Base-by-base conservation (phyloP, 148 eudicot genomes). In the Pouteria glomerata region DNA sequence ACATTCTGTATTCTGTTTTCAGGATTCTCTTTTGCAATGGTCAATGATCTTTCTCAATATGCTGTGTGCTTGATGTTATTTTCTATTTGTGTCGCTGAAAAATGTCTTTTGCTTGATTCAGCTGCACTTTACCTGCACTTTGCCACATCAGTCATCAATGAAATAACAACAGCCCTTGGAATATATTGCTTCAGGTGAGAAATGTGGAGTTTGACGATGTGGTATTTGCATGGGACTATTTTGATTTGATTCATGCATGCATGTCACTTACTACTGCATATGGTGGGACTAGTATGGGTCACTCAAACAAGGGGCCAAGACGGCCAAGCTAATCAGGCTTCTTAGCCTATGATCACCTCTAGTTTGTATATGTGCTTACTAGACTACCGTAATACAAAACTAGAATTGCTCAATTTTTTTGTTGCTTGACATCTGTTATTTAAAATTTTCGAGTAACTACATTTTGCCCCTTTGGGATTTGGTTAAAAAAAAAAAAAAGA, bases 161-260 rank as follows among this genome's bases (percentile, higher is more conserved):
- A 93, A 83, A 88, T 93, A 71, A 93, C 98, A 53, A 72, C 91
- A 11, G 96, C 94, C 45, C 80, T 93, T 53, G 98, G 96, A 68
- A 90, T 93, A 75, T 82, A 73, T 81, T 93, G 98, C 75, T 93
- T 90, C 89, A 88, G 98, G 98, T 90, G 70, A 85, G 65, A 4
- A 56, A 57, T 51, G 4, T 51, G 55, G 55, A 51, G 21, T 51
- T 51, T 51, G 21, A 51, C 1, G 23, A 18, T 18, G 23, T 23
- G 19, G 51, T 7, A 51, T 19, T n/a, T 18, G 4, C 18, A 51
- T 56, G 29, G 30, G 14, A 63, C 47, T 66, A 8, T 65, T 16
- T n/a, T n/a, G n/a, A n/a, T n/a, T n/a, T n/a, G 30, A 60, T 50
- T 2, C 30, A 13, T 11, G 5, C 6, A 67, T 41, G 37, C 8